Evolutionary conservation across 371 early-diverging fungal species (phyloP).

Genomic region (Fennellomyces sp.): DNA sequence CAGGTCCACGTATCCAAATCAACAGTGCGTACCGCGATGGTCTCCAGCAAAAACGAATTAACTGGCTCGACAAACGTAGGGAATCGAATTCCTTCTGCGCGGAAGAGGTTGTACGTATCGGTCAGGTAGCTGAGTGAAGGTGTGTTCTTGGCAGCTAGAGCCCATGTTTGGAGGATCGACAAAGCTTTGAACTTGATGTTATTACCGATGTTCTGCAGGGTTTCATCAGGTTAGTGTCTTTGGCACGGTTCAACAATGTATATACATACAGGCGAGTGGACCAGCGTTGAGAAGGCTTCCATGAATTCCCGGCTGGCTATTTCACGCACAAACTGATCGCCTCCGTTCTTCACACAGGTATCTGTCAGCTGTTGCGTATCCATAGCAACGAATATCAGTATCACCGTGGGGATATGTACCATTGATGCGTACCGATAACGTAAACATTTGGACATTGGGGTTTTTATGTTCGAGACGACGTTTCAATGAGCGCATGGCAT

Average conservation of each 20-base stretch:
- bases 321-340: constrained; percentile 86
- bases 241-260: not conserved
- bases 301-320: constrained; percentile 90
- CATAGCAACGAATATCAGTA: not conserved
- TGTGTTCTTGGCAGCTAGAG: constrained; percentile 75
- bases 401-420: not conserved
- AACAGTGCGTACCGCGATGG: constrained; percentile 56
- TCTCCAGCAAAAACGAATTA: constrained; percentile 68
- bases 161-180: constrained; percentile 87
- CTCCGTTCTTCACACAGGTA: constrained; percentile 95
- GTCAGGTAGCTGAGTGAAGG: constrained; percentile 72
- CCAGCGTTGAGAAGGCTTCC: too few relatives aligned
- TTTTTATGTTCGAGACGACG: constrained; percentile 82
- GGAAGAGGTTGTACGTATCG: constrained; percentile 77
- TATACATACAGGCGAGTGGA: too few relatives aligned
- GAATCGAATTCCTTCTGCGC: constrained; percentile 67
- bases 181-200: constrained; percentile 47
- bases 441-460: constrained; percentile 91
- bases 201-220: not conserved
- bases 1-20: too few relatives aligned
- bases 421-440: constrained; percentile 70
- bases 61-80: constrained; percentile 55
- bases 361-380: constrained; percentile 72
- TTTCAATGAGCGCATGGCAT: constrained; percentile 78
- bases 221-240: not conserved